Base-by-base conservation (phyloP, 2,329 filamentous ascomycete genomes). In the Zymoseptoria ardabiliae region DNA sequence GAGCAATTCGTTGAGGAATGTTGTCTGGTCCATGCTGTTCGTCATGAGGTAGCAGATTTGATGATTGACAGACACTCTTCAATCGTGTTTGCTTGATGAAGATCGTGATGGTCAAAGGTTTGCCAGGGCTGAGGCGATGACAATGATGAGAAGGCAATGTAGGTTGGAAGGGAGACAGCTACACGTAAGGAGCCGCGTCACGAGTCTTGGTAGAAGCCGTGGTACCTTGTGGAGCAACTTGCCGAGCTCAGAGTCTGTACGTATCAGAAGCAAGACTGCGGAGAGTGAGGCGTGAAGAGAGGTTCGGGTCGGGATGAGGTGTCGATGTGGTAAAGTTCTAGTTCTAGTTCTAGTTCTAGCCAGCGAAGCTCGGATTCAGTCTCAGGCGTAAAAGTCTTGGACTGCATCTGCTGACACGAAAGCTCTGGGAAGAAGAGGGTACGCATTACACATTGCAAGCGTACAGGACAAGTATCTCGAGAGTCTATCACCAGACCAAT, bases 1-100 rank as follows among this genome's bases (percentile, higher is more conserved):
- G 17, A 61, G 53, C n/a, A 70, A 61, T 61, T 69, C 63, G 20
- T 53, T 59, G 23, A 66, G 62, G 57, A 69, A 69, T 11, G 62
- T 63, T n/a, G 22, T 52, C 48, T 67, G 62, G 61, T 69, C 66
- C 68, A 70, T 70, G 55, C 25, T 53, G 41, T 30, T 51, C 19
- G 35, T 17, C 17, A n/a, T n/a, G 13, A 45, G 35, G 35, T n/a
- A 17, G 35, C 35, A 45, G 13, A 45, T 4, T 45, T n/a, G 35
- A 17, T n/a, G 17, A 45, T 17, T 5, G 13, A 45, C 17, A 45
- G 13, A 45, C 17, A 45, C 35, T 7, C 5, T 45, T 45, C 35
- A 7, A 8, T 28, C 11, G 13, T 45, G 11, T 45, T 45, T 45
- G 35, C 17, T 45, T n/a, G 35, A 45, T 45, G 13, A 28, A 45